Evolutionary conservation across 345 rosid species (phyloP), one percentile per base, ranked within the genome.

Genomic region (Physaria fendleri): DNA sequence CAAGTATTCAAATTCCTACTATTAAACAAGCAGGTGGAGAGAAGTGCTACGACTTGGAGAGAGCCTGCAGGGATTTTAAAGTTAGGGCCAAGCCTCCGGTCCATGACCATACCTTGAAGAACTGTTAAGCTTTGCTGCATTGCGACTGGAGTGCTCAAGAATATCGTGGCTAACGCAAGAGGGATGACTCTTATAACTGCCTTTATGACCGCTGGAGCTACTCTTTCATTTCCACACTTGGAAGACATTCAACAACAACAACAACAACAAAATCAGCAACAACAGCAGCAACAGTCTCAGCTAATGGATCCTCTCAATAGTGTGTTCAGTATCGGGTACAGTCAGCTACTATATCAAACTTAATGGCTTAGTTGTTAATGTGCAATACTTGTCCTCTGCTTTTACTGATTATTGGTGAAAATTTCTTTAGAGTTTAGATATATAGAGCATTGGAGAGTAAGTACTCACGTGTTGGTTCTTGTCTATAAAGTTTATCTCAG

Each of bases 271-370:
- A 40, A 12, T 0, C 52, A 74, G 2, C 78, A 71, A 43, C 77
- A 75, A 41, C 79, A 68, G 13, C 77, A 71, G 1, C 81, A 84
- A 1, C 91, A 77, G 20, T 80, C 78, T 2, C 92, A 80, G 74
- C 84, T 89, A 67, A 56, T 87, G 34, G 97, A 90, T 52, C 97
- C 93, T 34, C 78, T 93, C 69, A 88, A 83, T 77, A 81, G 86
- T 79, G 86, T 87, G 68, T 80, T 89, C 71, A 83, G 87, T 60
- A 83, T 90, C 59, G 97, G 96, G 95, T 93, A 74, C 57, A 60
- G 35, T 67, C 65, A 48, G 34, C 68, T 74, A 66, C 64, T 49
- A 46, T 59, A 61, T 52, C 38, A 17, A 53, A 68, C 29, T 30
- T 72, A 24, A 25, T 59, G 56, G 55, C 35, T 49, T 7, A 38